phyloP scores from a whole-genome alignment of 2,329 filamentous ascomycete genomes.

The Apiospora malaysiana region DNA sequence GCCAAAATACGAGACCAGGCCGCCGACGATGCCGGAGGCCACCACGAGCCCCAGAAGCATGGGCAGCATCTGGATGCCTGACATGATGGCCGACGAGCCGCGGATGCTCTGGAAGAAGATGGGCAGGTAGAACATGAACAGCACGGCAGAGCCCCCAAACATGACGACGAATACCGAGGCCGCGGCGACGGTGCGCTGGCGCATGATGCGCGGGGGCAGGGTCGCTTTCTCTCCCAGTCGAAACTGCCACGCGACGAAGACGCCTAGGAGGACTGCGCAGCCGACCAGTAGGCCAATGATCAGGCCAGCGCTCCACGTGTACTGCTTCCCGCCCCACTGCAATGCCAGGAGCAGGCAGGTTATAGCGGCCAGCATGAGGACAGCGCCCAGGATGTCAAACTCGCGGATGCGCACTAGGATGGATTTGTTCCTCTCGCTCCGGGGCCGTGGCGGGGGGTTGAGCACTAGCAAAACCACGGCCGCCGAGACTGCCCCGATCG shows the following conservation, averaged over 20 bases:
- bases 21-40: slow-evolving; percentile 49
- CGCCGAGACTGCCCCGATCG: slow-evolving; percentile 54
- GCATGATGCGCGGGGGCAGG: slow-evolving; percentile 55
- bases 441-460: slow-evolving; percentile 43
- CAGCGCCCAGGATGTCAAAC: slow-evolving; percentile 56
- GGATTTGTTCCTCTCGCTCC: slow-evolving; percentile 40
- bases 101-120: slow-evolving; percentile 60
- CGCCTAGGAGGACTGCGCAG: slow-evolving; percentile 48
- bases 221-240: slow-evolving; percentile 55
- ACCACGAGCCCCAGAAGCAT: slow-evolving; percentile 55
- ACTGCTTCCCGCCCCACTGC: slow-evolving; percentile 60
- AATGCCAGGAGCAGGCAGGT: slow-evolving; percentile 60
- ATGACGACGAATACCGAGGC: slow-evolving; percentile 49
- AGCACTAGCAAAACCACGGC: slow-evolving; percentile 54
- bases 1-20: slow-evolving; percentile 39
- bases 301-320: slow-evolving; percentile 54
- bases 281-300: slow-evolving; percentile 59
- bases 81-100: slow-evolving; percentile 55
- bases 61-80: slow-evolving; percentile 59
- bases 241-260: slow-evolving; percentile 55
- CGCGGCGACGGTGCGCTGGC: slow-evolving; percentile 48
- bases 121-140: slow-evolving; percentile 59
- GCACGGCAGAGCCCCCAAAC: slow-evolving; percentile 58
- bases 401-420: slow-evolving; percentile 47
- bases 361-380: slow-evolving; percentile 57